phyloP scores from a whole-genome alignment of 2,329 filamentous ascomycete genomes.

The Trichoderma cornu-damae region DNA sequence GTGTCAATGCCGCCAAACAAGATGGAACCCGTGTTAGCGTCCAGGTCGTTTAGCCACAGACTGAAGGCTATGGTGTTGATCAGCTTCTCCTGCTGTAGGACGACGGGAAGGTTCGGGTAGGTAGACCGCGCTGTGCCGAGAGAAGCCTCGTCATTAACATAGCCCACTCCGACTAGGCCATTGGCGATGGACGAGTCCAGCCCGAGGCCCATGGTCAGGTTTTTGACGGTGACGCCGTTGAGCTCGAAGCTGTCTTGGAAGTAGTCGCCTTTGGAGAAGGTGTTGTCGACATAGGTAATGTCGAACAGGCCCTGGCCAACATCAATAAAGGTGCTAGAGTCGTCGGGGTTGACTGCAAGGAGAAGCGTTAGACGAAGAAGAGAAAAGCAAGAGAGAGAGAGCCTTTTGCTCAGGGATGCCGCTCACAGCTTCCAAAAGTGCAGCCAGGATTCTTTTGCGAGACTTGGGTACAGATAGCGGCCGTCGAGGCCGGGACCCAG shows the following conservation, averaged over 20 bases:
- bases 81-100: constrained; percentile 56
- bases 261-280: constrained; percentile 53
- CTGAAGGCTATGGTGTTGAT: constrained; percentile 67
- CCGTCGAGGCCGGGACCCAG: constrained; percentile 47
- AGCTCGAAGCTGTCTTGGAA: constrained; percentile 54
- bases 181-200: constrained; percentile 49
- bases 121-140: constrained; percentile 26
- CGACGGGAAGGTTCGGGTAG: constrained; percentile 59
- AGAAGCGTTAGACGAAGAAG: background rate
- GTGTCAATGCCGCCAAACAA: constrained; percentile 79
- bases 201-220: constrained; percentile 56
- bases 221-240: constrained; percentile 46
- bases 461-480: constrained; percentile 37
- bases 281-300: constrained; percentile 59
- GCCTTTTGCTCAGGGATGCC: constrained; percentile 6
- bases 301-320: constrained; percentile 44
- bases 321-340: constrained; percentile 44
- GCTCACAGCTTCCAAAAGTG: constrained; percentile 44
- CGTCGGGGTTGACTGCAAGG: constrained; percentile 40
- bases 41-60: constrained; percentile 59
- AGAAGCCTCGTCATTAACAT: constrained; percentile 49
- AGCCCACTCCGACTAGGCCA: constrained; percentile 58
- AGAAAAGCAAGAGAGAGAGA: too few species aligned
- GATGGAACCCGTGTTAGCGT: constrained; percentile 61
- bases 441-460: constrained; percentile 31